These are phyloP conservation scores for Paramecium sonneborni DNA, from an alignment of 73 alveolate species.

Conservation along the genomic window DNA sequence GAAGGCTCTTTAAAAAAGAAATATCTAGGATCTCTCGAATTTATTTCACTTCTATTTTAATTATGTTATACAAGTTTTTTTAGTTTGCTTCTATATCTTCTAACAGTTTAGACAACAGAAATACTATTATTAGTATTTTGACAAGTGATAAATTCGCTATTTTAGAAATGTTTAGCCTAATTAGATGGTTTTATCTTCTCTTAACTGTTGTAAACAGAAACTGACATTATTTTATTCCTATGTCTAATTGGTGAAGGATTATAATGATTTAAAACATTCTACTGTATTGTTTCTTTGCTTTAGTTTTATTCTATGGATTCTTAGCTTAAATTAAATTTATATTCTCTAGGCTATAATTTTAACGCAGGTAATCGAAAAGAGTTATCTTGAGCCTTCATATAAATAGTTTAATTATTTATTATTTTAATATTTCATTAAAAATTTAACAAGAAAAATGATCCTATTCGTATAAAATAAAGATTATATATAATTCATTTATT, in stretches of 20 bases:
- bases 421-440: background rate
- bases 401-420: background rate
- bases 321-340: background rate
- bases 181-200: background rate
- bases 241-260: constrained; percentile 15
- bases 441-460: background rate
- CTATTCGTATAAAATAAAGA: background rate
- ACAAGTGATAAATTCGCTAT: constrained; percentile 15
- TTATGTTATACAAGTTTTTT: background rate
- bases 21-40: constrained; percentile 24
- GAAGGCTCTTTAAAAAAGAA: constrained; percentile 17
- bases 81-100: constrained; percentile 9
- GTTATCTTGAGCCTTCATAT: background rate
- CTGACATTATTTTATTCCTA: constrained; percentile 5
- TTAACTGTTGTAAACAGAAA: background rate
- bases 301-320: background rate
- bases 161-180: background rate
- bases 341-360: constrained; percentile 26
- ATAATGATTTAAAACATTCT: background rate
- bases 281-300: background rate
- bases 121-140: background rate
- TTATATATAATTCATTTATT: background rate
- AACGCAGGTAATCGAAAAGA: constrained; percentile 5
- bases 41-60: background rate
- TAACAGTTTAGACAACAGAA: constrained; percentile 15